Base-by-base conservation (phyloP, 495 filamentous ascomycete genomes). In the Talaromyces liani region DNA sequence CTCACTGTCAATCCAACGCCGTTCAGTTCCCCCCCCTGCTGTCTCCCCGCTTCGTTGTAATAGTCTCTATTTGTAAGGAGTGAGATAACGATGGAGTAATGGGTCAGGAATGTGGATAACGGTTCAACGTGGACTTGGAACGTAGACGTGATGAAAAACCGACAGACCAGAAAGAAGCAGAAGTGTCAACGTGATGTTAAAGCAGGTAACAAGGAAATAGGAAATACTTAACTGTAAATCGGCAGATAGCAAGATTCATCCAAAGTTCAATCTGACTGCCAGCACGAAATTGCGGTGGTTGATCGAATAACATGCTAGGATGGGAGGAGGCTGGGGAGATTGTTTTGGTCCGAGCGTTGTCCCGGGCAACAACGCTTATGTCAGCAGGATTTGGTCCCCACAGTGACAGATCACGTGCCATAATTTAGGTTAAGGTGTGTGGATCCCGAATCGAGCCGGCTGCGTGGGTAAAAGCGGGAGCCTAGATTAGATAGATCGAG, bases 281-380 rank as follows among this genome's bases (percentile, higher is more conserved):
- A 49, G 45, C 20, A 27, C 29, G 16, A 58, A 58, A 58, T 7
- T 58, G 24, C 24, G 56, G 56, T 58, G 56, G 56, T 58, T 58
- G 56, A 58, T 10, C 56, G 31, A 58, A 58, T 58, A 14, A 58
- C 22, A 56, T 27, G 39, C 33, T 7, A 33, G 36, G n/a, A 18
- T 16, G 31, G 16, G 53, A 59, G 57, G 29, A 34, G 58, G 33
- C 39, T 45, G 33, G 58, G 58, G 24, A 16, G 2, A 12, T 41
- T 34, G 34, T 59, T 59, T 59, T 34, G 57, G 29, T 10, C 16
- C 33, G 18, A 34, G 57, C 20, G 24, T 39, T 31, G 31, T 39
- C 57, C 57, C 1, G 24, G 53, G 53, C 53, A 56, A 56, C 53
- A 31, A 5, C 2, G 53, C 6, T 56, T 56, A 56, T 56, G 53